phyloP scores from a whole-genome alignment of 2,329 filamentous ascomycete genomes.

The Aspergillus jensenii region DNA sequence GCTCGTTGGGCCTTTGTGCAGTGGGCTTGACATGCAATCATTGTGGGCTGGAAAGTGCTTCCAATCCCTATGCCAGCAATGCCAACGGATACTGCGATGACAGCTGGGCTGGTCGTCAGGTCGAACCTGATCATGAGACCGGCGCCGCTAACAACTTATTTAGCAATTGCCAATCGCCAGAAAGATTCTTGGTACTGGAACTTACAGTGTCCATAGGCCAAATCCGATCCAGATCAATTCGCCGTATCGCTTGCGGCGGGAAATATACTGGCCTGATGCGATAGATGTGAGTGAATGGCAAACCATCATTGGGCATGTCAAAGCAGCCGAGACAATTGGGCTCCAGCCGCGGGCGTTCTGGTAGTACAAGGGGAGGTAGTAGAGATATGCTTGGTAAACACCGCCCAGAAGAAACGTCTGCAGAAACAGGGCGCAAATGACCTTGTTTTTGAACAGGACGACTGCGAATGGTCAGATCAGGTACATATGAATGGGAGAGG shows the following conservation, averaged over 20 bases:
- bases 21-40: conserved; percentile 61
- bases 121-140: conserved; percentile 55
- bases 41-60: conserved; percentile 51
- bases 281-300: conserved; percentile 43
- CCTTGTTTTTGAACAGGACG: conserved; percentile 55
- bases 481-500: neutral
- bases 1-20: conserved; percentile 58
- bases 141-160: conserved; percentile 38
- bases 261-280: conserved; percentile 58
- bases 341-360: conserved; percentile 55
- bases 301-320: conserved; percentile 52
- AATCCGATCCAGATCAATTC: conserved; percentile 56
- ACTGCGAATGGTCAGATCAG: neutral
- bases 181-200: neutral
- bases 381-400: conserved; percentile 60
- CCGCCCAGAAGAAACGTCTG: conserved; percentile 63
- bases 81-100: conserved; percentile 54
- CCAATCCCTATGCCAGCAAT: conserved; percentile 57
- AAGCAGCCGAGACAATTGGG: conserved; percentile 50
- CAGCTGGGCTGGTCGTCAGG: conserved; percentile 44
- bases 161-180: too few relatives aligned
- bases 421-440: conserved; percentile 55
- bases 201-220: conserved; percentile 48
- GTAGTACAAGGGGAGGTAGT: conserved; percentile 63
- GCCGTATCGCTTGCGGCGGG: conserved; percentile 56